Conservation (phyloP, 495 filamentous ascomycete genomes). For the Oidiodendron maius region DNA sequence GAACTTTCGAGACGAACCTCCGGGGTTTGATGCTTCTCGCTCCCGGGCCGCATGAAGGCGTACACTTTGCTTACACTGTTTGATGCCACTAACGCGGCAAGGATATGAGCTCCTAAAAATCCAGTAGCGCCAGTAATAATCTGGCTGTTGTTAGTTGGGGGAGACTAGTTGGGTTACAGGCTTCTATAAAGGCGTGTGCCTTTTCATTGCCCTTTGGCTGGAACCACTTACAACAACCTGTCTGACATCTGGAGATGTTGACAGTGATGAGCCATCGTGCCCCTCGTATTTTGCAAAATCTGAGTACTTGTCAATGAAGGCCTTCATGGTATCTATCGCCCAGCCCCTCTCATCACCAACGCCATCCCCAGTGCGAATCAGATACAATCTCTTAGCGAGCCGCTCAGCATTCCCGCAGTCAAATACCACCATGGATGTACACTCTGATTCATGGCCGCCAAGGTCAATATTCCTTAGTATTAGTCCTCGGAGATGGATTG, state of each 20-base stretch:
- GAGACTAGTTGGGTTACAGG: constrained; percentile 4
- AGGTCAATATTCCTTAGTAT: constrained; percentile 20
- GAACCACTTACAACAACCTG: too few relatives aligned
- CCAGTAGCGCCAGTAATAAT: constrained; percentile 46
- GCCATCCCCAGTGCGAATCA: constrained; percentile 23
- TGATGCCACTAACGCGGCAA: constrained; percentile 35
- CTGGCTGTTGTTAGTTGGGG: constrained; percentile 21
- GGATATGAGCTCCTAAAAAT: constrained; percentile 47
- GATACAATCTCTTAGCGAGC: constrained; percentile 29
- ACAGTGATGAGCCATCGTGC: too few relatives aligned
- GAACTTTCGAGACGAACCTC: constrained; percentile 28
- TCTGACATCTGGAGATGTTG: too few relatives aligned
- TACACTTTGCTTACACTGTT: constrained; percentile 40
- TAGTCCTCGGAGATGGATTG: constrained; percentile 28
- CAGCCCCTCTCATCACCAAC: constrained; percentile 19
- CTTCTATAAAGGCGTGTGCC: constrained; percentile 35
- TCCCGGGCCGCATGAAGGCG: constrained; percentile 39
- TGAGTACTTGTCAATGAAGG: constrained; percentile 32
- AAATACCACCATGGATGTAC: constrained; percentile 44
- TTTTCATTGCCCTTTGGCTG: too few relatives aligned
- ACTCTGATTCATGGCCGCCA: constrained; percentile 39
- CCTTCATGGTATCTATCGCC: constrained; percentile 28
- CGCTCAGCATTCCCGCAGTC: constrained; percentile 24
- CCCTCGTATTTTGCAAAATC: constrained; percentile 18
- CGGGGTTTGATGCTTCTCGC: constrained; percentile 20